Conservation (phyloP, 768 basidiomycete genomes). For the Psilocybe tampanensis region DNA sequence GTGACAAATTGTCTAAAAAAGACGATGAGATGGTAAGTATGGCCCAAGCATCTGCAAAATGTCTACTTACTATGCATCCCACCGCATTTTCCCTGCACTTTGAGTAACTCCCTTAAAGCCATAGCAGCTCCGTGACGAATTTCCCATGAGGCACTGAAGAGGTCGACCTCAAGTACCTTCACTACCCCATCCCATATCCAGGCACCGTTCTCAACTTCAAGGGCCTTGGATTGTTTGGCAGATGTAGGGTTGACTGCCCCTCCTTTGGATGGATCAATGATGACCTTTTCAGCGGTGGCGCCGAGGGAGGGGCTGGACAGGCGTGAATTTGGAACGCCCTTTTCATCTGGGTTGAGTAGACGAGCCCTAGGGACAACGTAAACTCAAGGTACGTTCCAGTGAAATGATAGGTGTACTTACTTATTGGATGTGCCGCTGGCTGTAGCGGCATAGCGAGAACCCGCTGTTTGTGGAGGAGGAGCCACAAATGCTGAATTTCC, state of each 20-base stretch:
- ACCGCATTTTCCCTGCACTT: constrained; percentile 77
- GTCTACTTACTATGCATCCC: constrained; percentile 72
- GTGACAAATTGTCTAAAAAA: constrained; percentile 48
- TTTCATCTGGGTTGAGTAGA: constrained; percentile 67
- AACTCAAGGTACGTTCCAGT: neutral
- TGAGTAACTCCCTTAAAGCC: constrained; percentile 86
- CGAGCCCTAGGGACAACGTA: constrained; percentile 58
- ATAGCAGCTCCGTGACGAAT: constrained; percentile 92
- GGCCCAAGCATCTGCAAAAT: neutral
- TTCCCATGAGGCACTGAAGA: constrained; percentile 91
- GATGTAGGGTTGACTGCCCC: constrained; percentile 82
- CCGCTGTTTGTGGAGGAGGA: constrained; percentile 62
- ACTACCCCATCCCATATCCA: constrained; percentile 91
- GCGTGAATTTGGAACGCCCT: constrained; percentile 50
- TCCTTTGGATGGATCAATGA: constrained; percentile 81
- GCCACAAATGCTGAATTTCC: constrained; percentile 85
- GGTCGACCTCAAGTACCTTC: constrained; percentile 76
- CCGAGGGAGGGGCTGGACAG: constrained; percentile 58
- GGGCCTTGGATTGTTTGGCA: constrained; percentile 74
- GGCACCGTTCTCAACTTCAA: constrained; percentile 71
- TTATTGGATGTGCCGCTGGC: constrained; percentile 62
- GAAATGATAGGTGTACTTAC: constrained; percentile 32
- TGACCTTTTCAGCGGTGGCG: constrained; percentile 58
- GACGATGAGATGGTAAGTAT: neutral
- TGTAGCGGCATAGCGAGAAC: constrained; percentile 64